Conservation (phyloP, 1,284 basidiomycete species). For the Papiliotrema terrestris region DNA sequence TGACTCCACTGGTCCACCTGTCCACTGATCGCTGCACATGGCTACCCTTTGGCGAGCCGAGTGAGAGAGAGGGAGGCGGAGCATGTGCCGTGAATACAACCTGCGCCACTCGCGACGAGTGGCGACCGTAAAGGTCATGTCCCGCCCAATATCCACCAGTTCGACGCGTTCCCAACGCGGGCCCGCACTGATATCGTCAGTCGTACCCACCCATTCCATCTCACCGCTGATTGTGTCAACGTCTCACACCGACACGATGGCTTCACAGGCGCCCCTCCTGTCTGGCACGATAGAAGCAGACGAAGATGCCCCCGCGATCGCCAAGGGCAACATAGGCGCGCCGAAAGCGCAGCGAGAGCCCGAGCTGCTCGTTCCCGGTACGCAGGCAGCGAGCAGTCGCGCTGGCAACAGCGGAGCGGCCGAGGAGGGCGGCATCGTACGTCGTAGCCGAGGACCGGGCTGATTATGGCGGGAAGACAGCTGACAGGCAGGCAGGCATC, state of each 20-base stretch:
- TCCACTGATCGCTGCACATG: too few species aligned
- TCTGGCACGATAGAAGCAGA: constrained; percentile 51
- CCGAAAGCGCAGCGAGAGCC: constrained; percentile 15
- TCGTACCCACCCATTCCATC: too few species aligned
- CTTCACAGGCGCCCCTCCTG: constrained; percentile 39
- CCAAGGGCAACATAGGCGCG: constrained; percentile 43
- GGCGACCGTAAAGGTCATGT: too few species aligned
- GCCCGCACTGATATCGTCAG: too few species aligned
- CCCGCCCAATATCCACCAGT: too few species aligned
- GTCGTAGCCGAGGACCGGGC: constrained; percentile 8
- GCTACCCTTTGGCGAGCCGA: too few species aligned
- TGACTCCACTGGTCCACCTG: too few species aligned
- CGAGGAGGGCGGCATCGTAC: constrained; percentile 47
- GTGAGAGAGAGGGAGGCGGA: too few species aligned
- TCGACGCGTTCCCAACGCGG: too few species aligned
- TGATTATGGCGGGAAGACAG: background rate
- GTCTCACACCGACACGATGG: constrained; percentile 12
- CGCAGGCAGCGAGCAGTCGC: constrained; percentile 13
- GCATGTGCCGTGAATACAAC: too few species aligned
- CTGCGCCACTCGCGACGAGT: too few species aligned
- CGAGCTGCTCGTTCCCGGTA: constrained; percentile 44
- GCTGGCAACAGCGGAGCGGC: constrained; percentile 10
- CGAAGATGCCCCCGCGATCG: constrained; percentile 33
- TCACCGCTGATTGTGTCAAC: background rate
- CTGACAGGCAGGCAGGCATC: constrained; percentile 37